These are phyloP conservation scores for Pythium aristosporum DNA, from an alignment of 352 stramenopile species.

Conservation along the genomic window DNA sequence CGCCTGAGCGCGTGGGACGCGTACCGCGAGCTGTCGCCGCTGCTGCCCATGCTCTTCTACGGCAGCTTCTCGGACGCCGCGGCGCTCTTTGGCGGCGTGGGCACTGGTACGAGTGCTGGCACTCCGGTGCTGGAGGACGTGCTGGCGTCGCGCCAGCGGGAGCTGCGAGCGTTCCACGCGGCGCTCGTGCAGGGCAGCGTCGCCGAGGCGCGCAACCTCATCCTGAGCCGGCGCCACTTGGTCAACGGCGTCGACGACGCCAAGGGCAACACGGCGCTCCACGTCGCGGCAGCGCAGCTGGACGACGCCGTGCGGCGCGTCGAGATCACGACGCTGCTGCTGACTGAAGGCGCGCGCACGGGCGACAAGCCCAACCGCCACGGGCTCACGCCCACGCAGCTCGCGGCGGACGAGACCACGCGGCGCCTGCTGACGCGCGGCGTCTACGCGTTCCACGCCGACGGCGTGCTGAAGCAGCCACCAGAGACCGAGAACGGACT, in stretches of 20 bases:
- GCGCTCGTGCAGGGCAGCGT: conserved; percentile 47
- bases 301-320: conserved; percentile 48
- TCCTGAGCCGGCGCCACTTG: conserved; percentile 48
- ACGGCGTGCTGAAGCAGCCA: conserved; percentile 14
- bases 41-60: conserved; percentile 65
- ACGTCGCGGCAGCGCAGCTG: conserved; percentile 44
- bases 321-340: conserved; percentile 44
- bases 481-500: neutral
- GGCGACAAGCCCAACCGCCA: conserved; percentile 48
- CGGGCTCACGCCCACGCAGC: conserved; percentile 47
- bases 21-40: conserved; percentile 52
- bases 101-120: conserved; percentile 7
- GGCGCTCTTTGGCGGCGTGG: conserved; percentile 56
- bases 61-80: conserved; percentile 54
- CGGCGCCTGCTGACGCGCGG: conserved; percentile 37
- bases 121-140: neutral
- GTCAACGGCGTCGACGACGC: conserved; percentile 51
- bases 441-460: conserved; percentile 51
- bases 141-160: conserved; percentile 16
- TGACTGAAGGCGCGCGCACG: conserved; percentile 57
- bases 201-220: conserved; percentile 48
- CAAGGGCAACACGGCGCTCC: conserved; percentile 58
- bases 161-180: conserved; percentile 47
- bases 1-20: conserved; percentile 55
- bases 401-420: conserved; percentile 36